Evolutionary conservation across 169 alveolate species (phyloP).

Genomic region (Ichthyophthirius multifiliis): DNA sequence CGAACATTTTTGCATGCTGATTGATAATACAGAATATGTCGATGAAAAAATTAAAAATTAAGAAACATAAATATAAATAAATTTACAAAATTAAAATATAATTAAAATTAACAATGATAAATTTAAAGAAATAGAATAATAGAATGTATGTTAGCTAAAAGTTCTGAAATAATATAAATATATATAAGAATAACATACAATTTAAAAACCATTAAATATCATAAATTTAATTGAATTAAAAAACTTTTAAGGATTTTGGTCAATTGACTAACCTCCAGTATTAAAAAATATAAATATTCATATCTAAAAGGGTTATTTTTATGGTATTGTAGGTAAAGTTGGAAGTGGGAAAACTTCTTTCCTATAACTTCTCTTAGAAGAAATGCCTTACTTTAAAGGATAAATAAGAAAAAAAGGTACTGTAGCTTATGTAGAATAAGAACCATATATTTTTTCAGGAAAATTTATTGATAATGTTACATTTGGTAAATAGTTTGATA

Average conservation of each 20-base stretch:
- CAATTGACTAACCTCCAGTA: slow-evolving; percentile 23
- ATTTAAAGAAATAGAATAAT: not conserved
- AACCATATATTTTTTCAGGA: slow-evolving; percentile 35
- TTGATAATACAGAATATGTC: not conserved
- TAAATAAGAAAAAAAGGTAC: not conserved
- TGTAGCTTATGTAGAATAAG: not conserved
- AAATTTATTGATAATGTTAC: slow-evolving; percentile 23
- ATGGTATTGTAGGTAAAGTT: slow-evolving; percentile 93
- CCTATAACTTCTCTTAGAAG: slow-evolving; percentile 15
- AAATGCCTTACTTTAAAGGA: not conserved
- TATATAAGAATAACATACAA: too few species aligned
- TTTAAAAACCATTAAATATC: not conserved
- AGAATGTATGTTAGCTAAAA: too few species aligned
- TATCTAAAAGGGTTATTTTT: slow-evolving; percentile 54
- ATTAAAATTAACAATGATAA: not conserved
- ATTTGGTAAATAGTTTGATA: slow-evolving; percentile 22
- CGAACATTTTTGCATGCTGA: not conserved
- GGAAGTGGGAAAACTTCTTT: slow-evolving; percentile 95
- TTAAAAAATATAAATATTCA: slow-evolving; percentile 43
- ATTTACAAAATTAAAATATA: not conserved
- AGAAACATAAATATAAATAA: not conserved
- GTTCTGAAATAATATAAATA: too few species aligned
- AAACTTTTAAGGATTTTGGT: slow-evolving; percentile 20
- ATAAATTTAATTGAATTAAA: not conserved
- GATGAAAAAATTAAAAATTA: not conserved